These are phyloP conservation scores for Fremontodendron californicum DNA, from an alignment of 345 rosid genomes.

Conservation along the genomic window DNA sequence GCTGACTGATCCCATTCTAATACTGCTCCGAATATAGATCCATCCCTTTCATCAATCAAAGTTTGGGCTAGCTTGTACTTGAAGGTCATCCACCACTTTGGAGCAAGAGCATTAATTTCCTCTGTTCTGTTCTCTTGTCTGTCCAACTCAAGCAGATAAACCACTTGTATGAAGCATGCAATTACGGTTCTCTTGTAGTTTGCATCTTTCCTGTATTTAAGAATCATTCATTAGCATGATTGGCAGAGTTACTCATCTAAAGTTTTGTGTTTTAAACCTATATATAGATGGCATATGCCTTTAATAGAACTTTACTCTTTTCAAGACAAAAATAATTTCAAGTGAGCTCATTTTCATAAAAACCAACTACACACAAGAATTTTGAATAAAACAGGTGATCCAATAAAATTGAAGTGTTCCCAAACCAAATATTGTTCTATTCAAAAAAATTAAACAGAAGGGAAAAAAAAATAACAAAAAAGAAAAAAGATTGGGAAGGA, in stretches of 20 bases:
- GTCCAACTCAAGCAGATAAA: constrained; percentile 85
- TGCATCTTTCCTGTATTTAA: constrained; percentile 64
- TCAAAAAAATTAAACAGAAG: no score
- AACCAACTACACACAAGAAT: not conserved
- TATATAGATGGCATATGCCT: not conserved
- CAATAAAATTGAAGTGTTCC: not conserved
- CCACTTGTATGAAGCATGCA: constrained; percentile 95
- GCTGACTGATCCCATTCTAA: constrained; percentile 93
- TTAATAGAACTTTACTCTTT: not conserved
- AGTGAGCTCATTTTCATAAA: not conserved
- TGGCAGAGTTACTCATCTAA: not conserved
- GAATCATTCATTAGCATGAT: not conserved
- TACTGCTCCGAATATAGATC: constrained; percentile 80
- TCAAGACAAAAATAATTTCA: not conserved
- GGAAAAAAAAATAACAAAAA: no score
- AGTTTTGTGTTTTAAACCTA: constrained; percentile 1
- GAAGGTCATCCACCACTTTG: constrained; percentile 94
- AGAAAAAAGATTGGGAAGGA: not conserved
- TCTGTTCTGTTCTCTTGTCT: constrained; percentile 71
- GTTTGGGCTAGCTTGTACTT: constrained; percentile 75
- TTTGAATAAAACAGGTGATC: not conserved
- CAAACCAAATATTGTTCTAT: not conserved
- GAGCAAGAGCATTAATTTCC: constrained; percentile 73
- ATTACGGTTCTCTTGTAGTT: constrained; percentile 88
- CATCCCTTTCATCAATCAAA: constrained; percentile 73